Percentiles rank a stretch among this genome's conserved stretches.
Conservation (phyloP, 2,329 filamentous ascomycete genomes). For the Fusarium nygamai region DNA sequence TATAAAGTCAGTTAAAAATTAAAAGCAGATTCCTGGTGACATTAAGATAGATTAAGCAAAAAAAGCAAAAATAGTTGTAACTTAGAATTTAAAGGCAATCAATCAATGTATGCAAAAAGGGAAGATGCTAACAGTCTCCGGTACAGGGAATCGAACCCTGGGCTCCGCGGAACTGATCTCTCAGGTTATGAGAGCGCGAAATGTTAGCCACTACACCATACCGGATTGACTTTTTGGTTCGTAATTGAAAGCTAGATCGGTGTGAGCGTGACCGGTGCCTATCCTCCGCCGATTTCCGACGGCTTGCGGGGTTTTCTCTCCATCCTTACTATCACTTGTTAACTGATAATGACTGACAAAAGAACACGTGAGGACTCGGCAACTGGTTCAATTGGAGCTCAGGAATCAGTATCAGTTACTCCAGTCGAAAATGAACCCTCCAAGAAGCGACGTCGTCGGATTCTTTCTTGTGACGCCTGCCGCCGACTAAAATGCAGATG, state of each 20-base stretch:
- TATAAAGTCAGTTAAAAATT: neutral
- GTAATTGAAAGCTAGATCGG: accelerated
- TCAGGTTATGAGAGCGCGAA: slow-evolving; percentile 46
- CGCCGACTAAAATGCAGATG: slow-evolving; percentile 35
- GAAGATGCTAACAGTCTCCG: slow-evolving; percentile 6
- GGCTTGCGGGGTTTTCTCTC: slow-evolving; percentile 14
- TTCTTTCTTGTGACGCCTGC: slow-evolving; percentile 33
- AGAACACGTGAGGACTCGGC: neutral
- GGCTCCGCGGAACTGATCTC: slow-evolving; percentile 40
- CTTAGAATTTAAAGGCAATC: no score
- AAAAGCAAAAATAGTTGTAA: no score
- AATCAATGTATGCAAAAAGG: neutral
- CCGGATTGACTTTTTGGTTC: neutral
- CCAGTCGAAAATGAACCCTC: slow-evolving; percentile 1
- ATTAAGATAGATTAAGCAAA: no score
- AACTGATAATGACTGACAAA: slow-evolving; percentile 4
- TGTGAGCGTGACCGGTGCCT: accelerated
- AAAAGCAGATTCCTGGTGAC: no score
- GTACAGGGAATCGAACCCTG: slow-evolving; percentile 45
- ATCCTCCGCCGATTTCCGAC: slow-evolving; percentile 3
- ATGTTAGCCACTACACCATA: slow-evolving; percentile 50
- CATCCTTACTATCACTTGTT: neutral
- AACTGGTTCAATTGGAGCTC: neutral
- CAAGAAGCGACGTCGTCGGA: slow-evolving; percentile 28
- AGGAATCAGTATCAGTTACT: neutral